These are phyloP conservation scores for Phanerochaete sordida DNA, from an alignment of 768 basidiomycete genomes.

Conservation along the genomic window DNA sequence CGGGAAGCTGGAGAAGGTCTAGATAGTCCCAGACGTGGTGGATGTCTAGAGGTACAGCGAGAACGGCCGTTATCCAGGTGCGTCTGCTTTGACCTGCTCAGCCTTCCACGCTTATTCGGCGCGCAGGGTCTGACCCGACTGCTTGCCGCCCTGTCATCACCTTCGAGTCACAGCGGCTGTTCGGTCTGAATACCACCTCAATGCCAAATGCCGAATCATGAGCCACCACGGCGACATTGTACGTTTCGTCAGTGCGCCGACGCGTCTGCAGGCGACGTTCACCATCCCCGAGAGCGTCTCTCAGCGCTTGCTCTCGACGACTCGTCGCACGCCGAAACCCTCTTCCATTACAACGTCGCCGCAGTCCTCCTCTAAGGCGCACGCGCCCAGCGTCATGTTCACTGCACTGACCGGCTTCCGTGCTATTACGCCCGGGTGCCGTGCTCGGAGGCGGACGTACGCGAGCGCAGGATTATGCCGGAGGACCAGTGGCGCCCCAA, in stretches of 20 bases:
- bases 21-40: too few species aligned
- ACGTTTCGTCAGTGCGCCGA: slow-evolving; percentile 24
- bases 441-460: slow-evolving; percentile 44
- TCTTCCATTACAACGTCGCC: slow-evolving; percentile 48
- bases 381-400: slow-evolving; percentile 24
- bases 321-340: slow-evolving; percentile 51
- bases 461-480: slow-evolving; percentile 46
- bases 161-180: slow-evolving; percentile 51
- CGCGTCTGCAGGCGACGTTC: slow-evolving; percentile 43
- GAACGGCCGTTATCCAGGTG: too few species aligned
- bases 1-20: too few species aligned
- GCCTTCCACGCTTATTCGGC: too few species aligned
- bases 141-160: slow-evolving; percentile 34
- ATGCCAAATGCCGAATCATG: slow-evolving; percentile 46
- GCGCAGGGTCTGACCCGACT: too few species aligned
- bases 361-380: slow-evolving; percentile 17
- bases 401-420: slow-evolving; percentile 54
- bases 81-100: too few species aligned
- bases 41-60: too few species aligned
- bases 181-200: slow-evolving; percentile 51
- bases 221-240: not conserved
- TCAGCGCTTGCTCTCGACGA: slow-evolving; percentile 51
- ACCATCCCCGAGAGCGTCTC: slow-evolving; percentile 42
- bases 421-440: slow-evolving; percentile 46
- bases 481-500: slow-evolving; percentile 62